Base-by-base conservation (phyloP, 1,284 basidiomycete genomes). In the Ganoderma resinaceum region DNA sequence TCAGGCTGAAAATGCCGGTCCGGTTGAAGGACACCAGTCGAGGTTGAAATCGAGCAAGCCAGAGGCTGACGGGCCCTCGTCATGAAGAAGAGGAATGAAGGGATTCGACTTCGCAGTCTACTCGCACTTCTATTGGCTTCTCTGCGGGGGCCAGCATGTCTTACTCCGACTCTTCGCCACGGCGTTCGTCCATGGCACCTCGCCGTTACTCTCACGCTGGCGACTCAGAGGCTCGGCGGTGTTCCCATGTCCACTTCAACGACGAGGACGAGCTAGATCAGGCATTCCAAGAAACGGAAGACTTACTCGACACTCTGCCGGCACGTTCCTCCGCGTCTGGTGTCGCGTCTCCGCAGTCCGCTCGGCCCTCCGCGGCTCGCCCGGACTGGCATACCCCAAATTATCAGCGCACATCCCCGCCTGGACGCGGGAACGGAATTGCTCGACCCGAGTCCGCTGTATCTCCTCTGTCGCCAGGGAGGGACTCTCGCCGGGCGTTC, bases 231-330 rank as follows among this genome's bases (percentile, higher is more conserved):
- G 60, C 65, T 16, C 59, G 66, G 38, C 71, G 66, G 16, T 61
- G 53, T 35, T 73, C 76, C 18, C 72, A 69, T n/a, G 76, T 77
- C 26, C 75, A 65, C 66, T 74, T 76, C 46, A 43, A 70, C n/a
- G 70, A 73, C 63, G 62, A 64, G 11, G 60, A 65, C 11, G 61
- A 66, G 11, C 42, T 55, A 8, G 33, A 37, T 37, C 71, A 37
- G 43, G 42, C 33, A 26, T 52, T 43, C 61, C 60, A 20, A 31
- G 46, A 57, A 52, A 62, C 65, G 26, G 65, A 62, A 52, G 65
- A 53, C 26, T 37, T 66, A 20, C 29, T 65, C 9, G 66, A 62
- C 57, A 49, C 58, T 26, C 52, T 68, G 40, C 38, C 37, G 37
- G 26, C 20, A 33, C 6, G 26, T 16, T 23, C 18, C 2, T 43